phyloP scores from a whole-genome alignment of 2,329 filamentous ascomycete genomes.

The Lomentospora prolificans region DNA sequence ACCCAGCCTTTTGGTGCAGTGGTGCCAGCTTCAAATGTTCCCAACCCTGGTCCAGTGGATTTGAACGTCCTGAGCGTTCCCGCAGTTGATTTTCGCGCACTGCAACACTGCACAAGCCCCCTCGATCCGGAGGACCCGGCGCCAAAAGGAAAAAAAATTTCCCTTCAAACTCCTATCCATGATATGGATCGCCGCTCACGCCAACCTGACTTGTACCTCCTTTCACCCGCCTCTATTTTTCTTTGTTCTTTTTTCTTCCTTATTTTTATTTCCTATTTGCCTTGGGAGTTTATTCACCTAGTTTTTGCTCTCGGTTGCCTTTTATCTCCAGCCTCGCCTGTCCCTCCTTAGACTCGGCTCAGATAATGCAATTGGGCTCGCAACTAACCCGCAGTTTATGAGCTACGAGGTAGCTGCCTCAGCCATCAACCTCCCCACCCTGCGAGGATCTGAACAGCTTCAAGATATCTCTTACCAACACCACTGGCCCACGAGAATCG shows the following conservation, averaged over 20 bases:
- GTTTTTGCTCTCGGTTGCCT: neutral
- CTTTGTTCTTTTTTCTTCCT: slow-evolving; percentile 1
- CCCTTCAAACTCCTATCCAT: neutral
- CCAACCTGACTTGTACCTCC: neutral
- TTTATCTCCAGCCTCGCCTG: no score
- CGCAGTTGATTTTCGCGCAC: no score
- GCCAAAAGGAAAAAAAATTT: neutral
- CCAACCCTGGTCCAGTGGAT: neutral
- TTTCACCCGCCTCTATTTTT: neutral
- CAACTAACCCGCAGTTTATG: neutral
- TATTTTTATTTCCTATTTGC: neutral
- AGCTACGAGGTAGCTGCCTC: neutral
- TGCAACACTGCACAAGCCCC: neutral
- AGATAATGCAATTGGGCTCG: neutral
- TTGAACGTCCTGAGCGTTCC: no score
- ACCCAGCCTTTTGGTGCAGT: neutral
- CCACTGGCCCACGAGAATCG: no score
- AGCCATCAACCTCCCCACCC: neutral
- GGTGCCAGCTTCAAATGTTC: neutral
- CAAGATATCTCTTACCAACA: no score
- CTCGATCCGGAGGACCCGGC: neutral
- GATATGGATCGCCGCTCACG: neutral
- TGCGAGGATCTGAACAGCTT: neutral
- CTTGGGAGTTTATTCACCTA: neutral
- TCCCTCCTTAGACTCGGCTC: neutral